phyloP scores from a whole-genome alignment of 2,329 filamentous ascomycete species.

The Ambrosiella xylebori region DNA sequence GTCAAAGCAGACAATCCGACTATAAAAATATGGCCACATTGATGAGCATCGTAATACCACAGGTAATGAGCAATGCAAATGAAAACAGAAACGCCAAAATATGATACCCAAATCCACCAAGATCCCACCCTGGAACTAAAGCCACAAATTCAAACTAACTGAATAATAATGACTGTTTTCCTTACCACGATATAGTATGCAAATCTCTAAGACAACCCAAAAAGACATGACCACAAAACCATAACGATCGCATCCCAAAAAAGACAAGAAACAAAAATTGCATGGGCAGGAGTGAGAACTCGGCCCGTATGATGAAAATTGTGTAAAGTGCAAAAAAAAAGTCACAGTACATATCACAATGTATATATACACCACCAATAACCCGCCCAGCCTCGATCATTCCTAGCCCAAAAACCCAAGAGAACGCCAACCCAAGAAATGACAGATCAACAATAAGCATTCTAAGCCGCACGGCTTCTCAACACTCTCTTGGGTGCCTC shows the following conservation, averaged over 20 bases:
- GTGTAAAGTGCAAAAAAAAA: neutral
- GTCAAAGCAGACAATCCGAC: no score
- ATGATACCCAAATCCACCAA: neutral
- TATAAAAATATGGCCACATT: no score
- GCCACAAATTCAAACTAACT: neutral
- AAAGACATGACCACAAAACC: neutral
- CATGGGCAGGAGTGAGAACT: neutral
- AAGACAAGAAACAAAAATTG: neutral
- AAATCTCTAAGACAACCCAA: neutral
- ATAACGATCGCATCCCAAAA: neutral
- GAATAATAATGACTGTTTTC: slow-evolving; percentile 3
- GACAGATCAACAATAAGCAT: neutral
- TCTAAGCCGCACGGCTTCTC: slow-evolving; percentile 28
- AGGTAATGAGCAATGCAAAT: neutral
- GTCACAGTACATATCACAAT: neutral
- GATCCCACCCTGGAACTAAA: neutral
- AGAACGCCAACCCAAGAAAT: neutral
- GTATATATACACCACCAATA: neutral
- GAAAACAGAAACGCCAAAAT: neutral
- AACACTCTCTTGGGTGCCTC: slow-evolving; percentile 36
- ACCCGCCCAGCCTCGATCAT: no score
- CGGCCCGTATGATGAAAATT: neutral
- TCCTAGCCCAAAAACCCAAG: neutral
- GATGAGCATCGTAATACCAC: no score
- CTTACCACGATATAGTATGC: neutral